A percentile compares a stretch with the other conserved stretches of the same genome.
These are phyloP conservation scores for Candida sakaeoensis DNA, from an alignment of 805 yeast species.

Conservation along the genomic window DNA sequence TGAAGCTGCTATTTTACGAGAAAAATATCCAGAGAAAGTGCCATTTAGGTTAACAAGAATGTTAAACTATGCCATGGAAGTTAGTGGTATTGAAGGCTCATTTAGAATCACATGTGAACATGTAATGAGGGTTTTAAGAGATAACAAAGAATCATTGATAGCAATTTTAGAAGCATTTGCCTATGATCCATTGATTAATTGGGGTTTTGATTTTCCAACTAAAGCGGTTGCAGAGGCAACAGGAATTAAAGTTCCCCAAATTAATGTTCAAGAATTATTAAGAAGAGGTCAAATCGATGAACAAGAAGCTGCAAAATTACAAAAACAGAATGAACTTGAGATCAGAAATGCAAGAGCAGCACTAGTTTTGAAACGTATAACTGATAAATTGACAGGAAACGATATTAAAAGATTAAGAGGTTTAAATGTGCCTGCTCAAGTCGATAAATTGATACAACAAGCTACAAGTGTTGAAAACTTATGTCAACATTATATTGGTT, in stretches of 20 bases:
- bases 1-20: conserved; percentile 95
- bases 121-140: conserved; percentile 92
- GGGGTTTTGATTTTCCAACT: conserved; percentile 96
- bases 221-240: conserved; percentile 72
- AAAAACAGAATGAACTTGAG: conserved; percentile 66
- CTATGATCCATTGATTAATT: conserved; percentile 94
- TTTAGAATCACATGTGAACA: conserved; percentile 95
- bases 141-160: conserved; percentile 93
- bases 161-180: conserved; percentile 98
- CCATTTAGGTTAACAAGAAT: conserved; percentile 95
- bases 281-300: conserved; percentile 74
- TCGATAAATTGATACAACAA: conserved; percentile 88
- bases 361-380: conserved; percentile 81
- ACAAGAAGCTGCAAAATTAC: conserved; percentile 68
- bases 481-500: conserved; percentile 96
- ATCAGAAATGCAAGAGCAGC: conserved; percentile 87
- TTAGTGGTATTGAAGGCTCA: conserved; percentile 96
- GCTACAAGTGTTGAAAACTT: conserved; percentile 95
- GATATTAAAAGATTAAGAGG: conserved; percentile 75
- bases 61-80: conserved; percentile 98
- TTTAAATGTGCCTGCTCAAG: conserved; percentile 82
- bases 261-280: conserved; percentile 66
- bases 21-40: conserved; percentile 96
- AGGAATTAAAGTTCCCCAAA: conserved; percentile 63
- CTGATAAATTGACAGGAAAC: conserved; percentile 90